Conservation (phyloP, 148 eudicot genomes). For the Amaranthus cruentus region DNA sequence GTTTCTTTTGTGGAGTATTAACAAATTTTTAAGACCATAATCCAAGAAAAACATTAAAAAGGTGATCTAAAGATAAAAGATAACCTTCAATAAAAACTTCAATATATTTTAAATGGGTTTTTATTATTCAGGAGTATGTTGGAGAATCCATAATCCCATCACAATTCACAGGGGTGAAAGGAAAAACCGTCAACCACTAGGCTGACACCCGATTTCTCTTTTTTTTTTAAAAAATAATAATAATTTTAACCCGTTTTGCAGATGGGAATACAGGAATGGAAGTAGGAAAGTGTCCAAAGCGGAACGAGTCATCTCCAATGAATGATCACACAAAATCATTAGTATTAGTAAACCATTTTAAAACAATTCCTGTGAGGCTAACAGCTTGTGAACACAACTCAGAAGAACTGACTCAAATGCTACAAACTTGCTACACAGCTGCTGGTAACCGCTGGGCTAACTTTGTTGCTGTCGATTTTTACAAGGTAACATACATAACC, state of each 20-base stretch:
- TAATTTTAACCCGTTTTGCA: conserved; percentile 1
- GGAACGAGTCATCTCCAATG: conserved; percentile 27
- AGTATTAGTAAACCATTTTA: conserved; percentile 32
- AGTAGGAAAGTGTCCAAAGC: conserved; percentile 28
- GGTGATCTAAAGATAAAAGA: neutral
- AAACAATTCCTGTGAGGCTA: conserved; percentile 21
- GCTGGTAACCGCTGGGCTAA: conserved; percentile 38
- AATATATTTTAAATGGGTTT: too few species aligned
- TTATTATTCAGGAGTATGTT: too few species aligned
- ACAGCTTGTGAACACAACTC: conserved; percentile 32
- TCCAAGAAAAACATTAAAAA: neutral
- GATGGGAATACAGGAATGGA: conserved; percentile 32
- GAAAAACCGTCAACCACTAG: too few species aligned
- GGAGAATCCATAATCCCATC: too few species aligned
- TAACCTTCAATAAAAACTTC: too few species aligned
- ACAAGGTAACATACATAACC: conserved; percentile 21
- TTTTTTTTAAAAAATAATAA: neutral
- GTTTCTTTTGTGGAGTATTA: neutral
- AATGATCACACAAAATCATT: conserved; percentile 28
- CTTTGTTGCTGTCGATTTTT: conserved; percentile 37
- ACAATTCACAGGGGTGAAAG: too few species aligned
- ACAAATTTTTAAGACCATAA: too few species aligned
- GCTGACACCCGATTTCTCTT: neutral
- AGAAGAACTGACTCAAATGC: conserved; percentile 17
- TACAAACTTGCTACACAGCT: conserved; percentile 25